Base-by-base conservation (phyloP, 306 rosid species). In the Corylus americana region DNA sequence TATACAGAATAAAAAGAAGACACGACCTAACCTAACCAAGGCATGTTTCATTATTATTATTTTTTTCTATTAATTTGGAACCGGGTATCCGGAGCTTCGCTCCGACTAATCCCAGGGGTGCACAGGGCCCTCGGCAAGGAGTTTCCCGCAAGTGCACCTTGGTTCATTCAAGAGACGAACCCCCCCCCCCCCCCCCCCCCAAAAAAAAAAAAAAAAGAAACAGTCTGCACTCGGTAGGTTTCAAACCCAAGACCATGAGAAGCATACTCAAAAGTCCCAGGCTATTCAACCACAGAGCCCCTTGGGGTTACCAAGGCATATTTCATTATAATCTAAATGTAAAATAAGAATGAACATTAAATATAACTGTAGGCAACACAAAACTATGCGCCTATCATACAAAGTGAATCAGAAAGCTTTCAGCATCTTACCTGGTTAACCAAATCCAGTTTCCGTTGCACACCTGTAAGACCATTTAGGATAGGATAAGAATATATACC, bases 401-500 rank as follows among this genome's bases (percentile, higher is more conserved):
- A 12, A 61, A 64, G 20, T 22, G 29, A 31, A 29, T 53, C 22
- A 55, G 18, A 73, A 48, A 57, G 74, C 11, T 10, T 39, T 67
- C 29, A n/a, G 72, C 16, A 71, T 39, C 86, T 84, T 51, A 91
- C 99, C 94, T 87, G 92, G 85, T 89, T 86, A 45, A 75, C 85
- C 94, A 88, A 71, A 78, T 96, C 97, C 87, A 93, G 91, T 80
- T 93, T 96, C 79, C 98, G 97, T 58, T 93, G 99, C 82, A 91
- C 99, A 74, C 97, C 98, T 96, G 93, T 44, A 80, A 74, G 29
- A 29, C 22, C 39, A 85, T 80, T 75, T 35, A 47, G 17, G 42
- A 61, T 13, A 68, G 13, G 53, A 75, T 84, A n/a, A 90, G 85
- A 79, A 76, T 18, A 8, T 39, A 18, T n/a, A 3, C 1, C 8